Evolutionary conservation across 2,329 filamentous ascomycete genomes (phyloP).

Genomic region (Acephala macrosclerotiorum): DNA sequence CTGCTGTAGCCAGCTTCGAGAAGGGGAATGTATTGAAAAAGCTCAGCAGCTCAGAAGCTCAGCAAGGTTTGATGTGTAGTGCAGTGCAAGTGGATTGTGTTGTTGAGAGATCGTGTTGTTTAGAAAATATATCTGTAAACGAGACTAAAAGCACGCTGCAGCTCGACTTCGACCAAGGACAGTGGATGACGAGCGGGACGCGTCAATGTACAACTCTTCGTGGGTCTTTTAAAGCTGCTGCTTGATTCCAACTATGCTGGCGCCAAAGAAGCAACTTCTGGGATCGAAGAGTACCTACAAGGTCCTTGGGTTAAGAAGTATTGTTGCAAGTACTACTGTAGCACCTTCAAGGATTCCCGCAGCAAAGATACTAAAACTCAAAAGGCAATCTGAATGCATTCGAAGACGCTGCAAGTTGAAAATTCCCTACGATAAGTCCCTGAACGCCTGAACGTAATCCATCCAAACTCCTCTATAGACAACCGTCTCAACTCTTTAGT

Average conservation of each 20-base stretch:
- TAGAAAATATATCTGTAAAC: background rate
- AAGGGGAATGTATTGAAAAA: no score
- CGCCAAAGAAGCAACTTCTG: no score
- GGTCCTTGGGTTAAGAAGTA: background rate
- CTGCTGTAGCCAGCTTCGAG: background rate
- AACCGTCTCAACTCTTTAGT: constrained; percentile 72
- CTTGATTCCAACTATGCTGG: no score
- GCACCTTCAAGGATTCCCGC: background rate
- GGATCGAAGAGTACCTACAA: no score
- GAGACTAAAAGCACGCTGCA: background rate
- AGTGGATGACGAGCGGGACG: no score
- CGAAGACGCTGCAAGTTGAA: background rate
- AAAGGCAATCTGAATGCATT: constrained; percentile 6
- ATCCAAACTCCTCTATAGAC: constrained; percentile 9
- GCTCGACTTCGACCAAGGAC: background rate
- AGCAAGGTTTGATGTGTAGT: background rate
- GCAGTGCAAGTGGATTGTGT: background rate
- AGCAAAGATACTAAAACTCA: background rate
- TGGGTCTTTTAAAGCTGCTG: no score
- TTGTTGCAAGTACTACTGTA: background rate
- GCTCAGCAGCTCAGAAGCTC: background rate
- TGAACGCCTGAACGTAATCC: background rate
- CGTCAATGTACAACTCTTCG: no score
- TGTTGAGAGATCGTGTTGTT: background rate
- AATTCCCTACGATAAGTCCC: background rate